Base-by-base conservation (phyloP, 305 asterid species). In the Fraxinus ornus region DNA sequence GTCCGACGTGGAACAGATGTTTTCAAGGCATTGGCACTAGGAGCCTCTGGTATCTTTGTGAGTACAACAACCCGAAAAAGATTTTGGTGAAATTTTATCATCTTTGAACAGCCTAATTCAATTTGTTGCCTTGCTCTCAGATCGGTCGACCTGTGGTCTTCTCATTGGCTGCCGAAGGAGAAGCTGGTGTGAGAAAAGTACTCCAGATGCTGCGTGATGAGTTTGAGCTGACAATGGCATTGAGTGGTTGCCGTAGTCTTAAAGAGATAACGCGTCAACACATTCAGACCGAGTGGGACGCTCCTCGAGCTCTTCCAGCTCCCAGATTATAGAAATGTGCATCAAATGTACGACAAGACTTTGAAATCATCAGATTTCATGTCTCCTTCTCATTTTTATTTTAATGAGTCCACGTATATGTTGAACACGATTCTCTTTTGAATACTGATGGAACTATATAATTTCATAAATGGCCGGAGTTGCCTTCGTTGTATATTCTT, bases 1-100 rank as follows among this genome's bases (percentile, higher is more conserved):
- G 95, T 94, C 75, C 91, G 98, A 6, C 95, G 97, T 83, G 98
- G 98, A 72, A 94, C 97, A 21, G 97, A 94, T 76, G 98, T 94
- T 78, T 94, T 93, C 89, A 94, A 94, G 88, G 98, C 97, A 22
- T 88, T 94, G 88, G 98, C 98, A 41, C 92, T 94, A 32, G 98
- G 98, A 83, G 98, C 98, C 70, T 37, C 97, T 33, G 98, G 98
- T 90, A 89, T 94, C 82, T 94, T 94, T 78, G 98, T 93, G 91
- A 91, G 98, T 89, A 76, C 60, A 49, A 49, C 1, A 49, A 49
- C 60, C 60, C 7, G 0, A 13, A 47, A 44, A 13, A 12, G 49
- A 39, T 39, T 39, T 39, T 39, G 17, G 35, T 0, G 52, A 41
- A 41, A 41, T 41, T 41, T 41, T 10, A 9, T 41, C 49, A 2